Evolutionary conservation across 2,329 filamentous ascomycete species (phyloP), one percentile per base, ranked within the genome.

Genomic region (Cadophora luteo-olivacea): DNA sequence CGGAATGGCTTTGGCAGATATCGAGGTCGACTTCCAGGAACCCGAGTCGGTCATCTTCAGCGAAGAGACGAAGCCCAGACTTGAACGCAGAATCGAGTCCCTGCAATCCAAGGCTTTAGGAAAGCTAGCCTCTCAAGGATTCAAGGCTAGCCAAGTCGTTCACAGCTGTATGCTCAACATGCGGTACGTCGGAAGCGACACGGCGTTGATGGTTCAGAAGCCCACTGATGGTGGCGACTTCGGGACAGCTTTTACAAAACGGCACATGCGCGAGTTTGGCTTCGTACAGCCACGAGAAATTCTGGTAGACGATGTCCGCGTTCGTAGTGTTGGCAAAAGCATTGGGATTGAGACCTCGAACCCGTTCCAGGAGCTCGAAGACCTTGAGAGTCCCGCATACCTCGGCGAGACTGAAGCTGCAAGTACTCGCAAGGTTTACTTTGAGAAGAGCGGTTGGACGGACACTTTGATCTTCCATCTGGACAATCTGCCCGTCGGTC

Each of bases 131-230:
- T 89, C 91, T 2, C 93, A 97, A 79, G 94, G 93, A 0, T 97
- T 97, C 75, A 81, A 84, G 1, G 86, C 91, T 52, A 81, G 87
- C 5, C 88, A 92, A 45, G 91, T 97, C n/a, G 84, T 89, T 0
- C 96, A 95, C 75, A 93, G 97, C 77, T 91, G 96, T 77, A 97
- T 97, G 75, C 87, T 97, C 67, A 97, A 97, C 78, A 92, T 97
- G 89, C 85, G 93, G 66, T 97, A 97, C 76, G 87, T 92, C 24
- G 93, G 93, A 14, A 97, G 93, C 0, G 93, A 97, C 77, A 95
- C 92, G 4, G 91, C 93, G 0, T 84, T 97, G 57, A 97, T 97
- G 93, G 89, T 97, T 52, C 81, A 94, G 73, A 92, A 91, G 79
- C 92, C 93, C 0, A 84, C 79, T 1, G 87, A 87, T 3, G 87